Conservation (phyloP, 176 grass and related monocot species). For the Juncus effusus region DNA sequence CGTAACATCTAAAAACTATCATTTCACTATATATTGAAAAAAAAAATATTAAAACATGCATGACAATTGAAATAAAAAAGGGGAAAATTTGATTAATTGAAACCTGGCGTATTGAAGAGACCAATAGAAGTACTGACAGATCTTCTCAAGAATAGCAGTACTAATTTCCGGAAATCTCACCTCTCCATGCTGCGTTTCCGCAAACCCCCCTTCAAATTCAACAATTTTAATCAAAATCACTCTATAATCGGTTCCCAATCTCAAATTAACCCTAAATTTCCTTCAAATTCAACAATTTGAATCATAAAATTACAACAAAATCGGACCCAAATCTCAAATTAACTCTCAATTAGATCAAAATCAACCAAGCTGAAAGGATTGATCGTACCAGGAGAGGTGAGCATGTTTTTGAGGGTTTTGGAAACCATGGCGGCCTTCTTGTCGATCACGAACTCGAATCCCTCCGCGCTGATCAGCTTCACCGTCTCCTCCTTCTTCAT, state of each 20-base stretch:
- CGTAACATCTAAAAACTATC: no score
- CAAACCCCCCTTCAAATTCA: slow-evolving; percentile 41
- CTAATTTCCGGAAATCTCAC: slow-evolving; percentile 90
- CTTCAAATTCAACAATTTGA: neutral
- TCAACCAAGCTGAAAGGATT: neutral
- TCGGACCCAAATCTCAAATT: neutral
- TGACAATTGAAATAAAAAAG: no score
- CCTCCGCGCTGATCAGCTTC: slow-evolving; percentile 95
- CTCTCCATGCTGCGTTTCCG: slow-evolving; percentile 67
- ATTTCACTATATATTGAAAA: no score
- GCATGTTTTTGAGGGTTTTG: slow-evolving; percentile 88
- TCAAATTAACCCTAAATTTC: neutral
- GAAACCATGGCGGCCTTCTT: slow-evolving; percentile 94
- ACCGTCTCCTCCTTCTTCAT: slow-evolving; percentile 47
- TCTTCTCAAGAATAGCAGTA: slow-evolving; percentile 73
- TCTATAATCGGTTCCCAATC: no score
- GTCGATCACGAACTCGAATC: slow-evolving; percentile 92
- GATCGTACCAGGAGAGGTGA: slow-evolving; percentile 68
- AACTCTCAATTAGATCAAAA: neutral
- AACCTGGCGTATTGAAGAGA: slow-evolving; percentile 77
- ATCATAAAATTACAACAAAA: no score
- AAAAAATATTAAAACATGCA: no score
- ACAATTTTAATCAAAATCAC: no score
- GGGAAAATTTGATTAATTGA: neutral
- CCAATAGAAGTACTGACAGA: slow-evolving; percentile 98